Percentiles rank a stretch among this genome's conserved stretches.
phyloP scores from a whole-genome alignment of 257 asterid genomes.

The Jacaranda mimosifolia region DNA sequence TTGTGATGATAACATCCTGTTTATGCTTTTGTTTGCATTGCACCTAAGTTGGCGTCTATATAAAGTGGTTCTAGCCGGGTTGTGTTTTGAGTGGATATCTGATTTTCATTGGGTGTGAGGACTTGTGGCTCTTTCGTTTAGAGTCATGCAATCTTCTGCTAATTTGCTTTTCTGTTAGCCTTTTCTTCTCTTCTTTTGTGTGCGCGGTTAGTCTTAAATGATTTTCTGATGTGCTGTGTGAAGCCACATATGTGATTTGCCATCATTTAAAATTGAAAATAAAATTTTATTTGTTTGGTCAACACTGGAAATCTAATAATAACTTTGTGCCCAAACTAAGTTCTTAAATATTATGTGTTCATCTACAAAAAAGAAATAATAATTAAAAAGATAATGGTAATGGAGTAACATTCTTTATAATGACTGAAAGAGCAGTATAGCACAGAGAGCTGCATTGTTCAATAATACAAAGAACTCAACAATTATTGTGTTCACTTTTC shows the following conservation, averaged over 20 bases:
- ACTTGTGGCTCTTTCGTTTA: background rate
- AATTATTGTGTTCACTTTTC: background rate
- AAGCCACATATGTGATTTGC: constrained; percentile 1
- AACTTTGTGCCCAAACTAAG: constrained; percentile 13
- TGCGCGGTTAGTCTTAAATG: background rate
- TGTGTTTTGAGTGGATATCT: constrained; percentile 5
- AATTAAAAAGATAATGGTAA: background rate
- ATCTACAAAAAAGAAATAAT: background rate
- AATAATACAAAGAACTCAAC: background rate
- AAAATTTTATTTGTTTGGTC: background rate
- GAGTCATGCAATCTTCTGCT: background rate
- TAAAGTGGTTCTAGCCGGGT: background rate
- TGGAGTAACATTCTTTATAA: background rate
- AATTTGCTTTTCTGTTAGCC: background rate
- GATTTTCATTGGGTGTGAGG: background rate
- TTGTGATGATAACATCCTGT: background rate
- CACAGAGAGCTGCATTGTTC: background rate
- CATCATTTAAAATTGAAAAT: background rate
- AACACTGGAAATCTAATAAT: background rate
- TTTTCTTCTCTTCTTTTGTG: background rate
- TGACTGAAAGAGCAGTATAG: background rate
- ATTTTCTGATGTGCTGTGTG: background rate
- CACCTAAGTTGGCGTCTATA: background rate
- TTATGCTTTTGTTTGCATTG: background rate
- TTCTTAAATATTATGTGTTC: background rate